phyloP scores from a whole-genome alignment of 148 eudicot genomes.

The Oxyria digyna region DNA sequence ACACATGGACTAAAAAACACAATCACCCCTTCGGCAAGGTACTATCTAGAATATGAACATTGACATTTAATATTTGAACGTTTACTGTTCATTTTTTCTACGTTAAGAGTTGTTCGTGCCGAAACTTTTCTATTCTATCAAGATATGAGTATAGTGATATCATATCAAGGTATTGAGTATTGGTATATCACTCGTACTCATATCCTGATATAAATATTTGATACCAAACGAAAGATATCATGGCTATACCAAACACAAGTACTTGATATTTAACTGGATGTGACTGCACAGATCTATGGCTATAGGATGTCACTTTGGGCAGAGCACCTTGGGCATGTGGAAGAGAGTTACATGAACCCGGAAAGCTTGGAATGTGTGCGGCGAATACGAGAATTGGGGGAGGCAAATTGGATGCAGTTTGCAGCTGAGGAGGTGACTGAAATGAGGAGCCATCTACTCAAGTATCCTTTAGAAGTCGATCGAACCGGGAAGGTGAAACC shows the following conservation, averaged over 20 bases:
- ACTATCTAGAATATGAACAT: too few relatives aligned
- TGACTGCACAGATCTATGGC: constrained; percentile 52
- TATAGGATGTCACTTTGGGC: constrained; percentile 95
- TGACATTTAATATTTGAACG: too few relatives aligned
- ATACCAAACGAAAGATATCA: too few relatives aligned
- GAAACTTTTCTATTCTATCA: too few relatives aligned
- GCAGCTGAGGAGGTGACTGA: constrained; percentile 54
- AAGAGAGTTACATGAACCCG: constrained; percentile 49
- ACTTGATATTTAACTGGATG: too few relatives aligned
- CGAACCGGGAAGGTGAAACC: constrained; percentile 68
- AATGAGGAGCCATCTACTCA: constrained; percentile 71
- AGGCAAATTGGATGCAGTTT: constrained; percentile 69
- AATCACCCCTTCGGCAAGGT: constrained; percentile 47
- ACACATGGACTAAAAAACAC: constrained; percentile 71
- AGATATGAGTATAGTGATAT: too few relatives aligned
- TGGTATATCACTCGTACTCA: too few relatives aligned
- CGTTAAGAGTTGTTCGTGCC: too few relatives aligned
- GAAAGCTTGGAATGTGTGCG: constrained; percentile 72
- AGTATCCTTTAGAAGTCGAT: constrained; percentile 85
- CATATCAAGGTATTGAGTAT: too few relatives aligned
- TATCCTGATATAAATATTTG: too few relatives aligned
- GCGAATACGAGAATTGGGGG: constrained; percentile 45
- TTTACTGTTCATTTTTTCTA: too few relatives aligned
- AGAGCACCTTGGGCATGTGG: constrained; percentile 67
- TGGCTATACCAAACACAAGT: too few relatives aligned